Conservation (phyloP, 2,329 filamentous ascomycete species). For the Calonectria honghensis region DNA sequence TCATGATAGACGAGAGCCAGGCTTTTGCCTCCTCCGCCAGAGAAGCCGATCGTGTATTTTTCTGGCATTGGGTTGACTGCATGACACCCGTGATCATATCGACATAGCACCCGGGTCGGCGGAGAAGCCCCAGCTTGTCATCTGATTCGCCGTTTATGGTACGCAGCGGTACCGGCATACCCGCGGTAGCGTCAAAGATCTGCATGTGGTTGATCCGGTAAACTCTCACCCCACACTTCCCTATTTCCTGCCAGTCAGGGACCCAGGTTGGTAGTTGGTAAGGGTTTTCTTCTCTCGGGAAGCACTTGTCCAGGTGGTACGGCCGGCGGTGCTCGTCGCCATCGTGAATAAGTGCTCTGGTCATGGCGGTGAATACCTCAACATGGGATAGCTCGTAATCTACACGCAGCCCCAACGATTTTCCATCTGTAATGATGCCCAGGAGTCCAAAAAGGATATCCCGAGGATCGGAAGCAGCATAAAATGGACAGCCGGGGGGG, state of each 20-base stretch:
- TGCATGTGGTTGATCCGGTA: neutral
- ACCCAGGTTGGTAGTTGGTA: slow-evolving; percentile 44
- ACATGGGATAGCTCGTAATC: slow-evolving; percentile 38
- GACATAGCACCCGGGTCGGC: slow-evolving; percentile 14
- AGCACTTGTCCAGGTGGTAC: slow-evolving; percentile 40
- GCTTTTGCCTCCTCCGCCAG: neutral
- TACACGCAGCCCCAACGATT: neutral
- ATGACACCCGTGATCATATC: slow-evolving; percentile 35
- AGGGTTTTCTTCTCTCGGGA: neutral
- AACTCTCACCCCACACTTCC: neutral
- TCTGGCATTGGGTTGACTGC: neutral
- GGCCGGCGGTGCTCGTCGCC: neutral
- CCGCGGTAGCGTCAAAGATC: neutral
- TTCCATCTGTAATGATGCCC: slow-evolving; percentile 39
- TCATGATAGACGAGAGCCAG: slow-evolving; percentile 1
- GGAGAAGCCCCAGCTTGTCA: slow-evolving; percentile 8
- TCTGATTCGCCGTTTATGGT: neutral
- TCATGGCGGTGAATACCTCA: slow-evolving; percentile 37
- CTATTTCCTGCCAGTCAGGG: slow-evolving; percentile 40
- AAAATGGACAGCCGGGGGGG: slow-evolving; percentile 35
- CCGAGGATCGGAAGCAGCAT: slow-evolving; percentile 49
- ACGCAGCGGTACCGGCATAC: neutral
- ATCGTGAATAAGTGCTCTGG: slow-evolving; percentile 32
- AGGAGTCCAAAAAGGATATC: slow-evolving; percentile 47
- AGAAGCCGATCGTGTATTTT: no score